Percentiles rank a stretch among this genome's conserved stretches.
Conservation (phyloP, 352 stramenopile species). For the Phytopythium helicoides region DNA sequence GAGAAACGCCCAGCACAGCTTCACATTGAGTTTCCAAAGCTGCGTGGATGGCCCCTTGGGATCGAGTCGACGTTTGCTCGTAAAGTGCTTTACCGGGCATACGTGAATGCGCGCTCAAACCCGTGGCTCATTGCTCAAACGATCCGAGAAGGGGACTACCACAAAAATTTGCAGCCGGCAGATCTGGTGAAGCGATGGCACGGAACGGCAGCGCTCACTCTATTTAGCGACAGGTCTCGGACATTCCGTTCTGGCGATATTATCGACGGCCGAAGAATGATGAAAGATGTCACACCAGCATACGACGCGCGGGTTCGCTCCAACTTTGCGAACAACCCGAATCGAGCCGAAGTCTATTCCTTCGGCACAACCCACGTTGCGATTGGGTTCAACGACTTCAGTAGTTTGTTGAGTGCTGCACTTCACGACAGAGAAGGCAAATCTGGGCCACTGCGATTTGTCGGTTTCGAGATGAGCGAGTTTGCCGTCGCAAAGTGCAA, state of each 20-base stretch:
- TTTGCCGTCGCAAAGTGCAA: slow-evolving; percentile 24
- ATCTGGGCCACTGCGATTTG: slow-evolving; percentile 13
- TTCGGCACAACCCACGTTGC: slow-evolving; percentile 27
- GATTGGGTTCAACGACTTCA: slow-evolving; percentile 30
- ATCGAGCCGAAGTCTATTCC: slow-evolving; percentile 17
- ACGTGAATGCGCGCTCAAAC: slow-evolving; percentile 10
- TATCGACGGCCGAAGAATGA: slow-evolving; percentile 7
- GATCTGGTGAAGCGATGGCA: slow-evolving; percentile 22
- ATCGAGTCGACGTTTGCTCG: slow-evolving; percentile 12
- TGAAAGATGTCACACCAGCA: neutral
- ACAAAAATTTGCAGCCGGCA: neutral
- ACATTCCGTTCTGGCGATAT: slow-evolving; percentile 13
- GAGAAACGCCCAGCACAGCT: slow-evolving; percentile 10
- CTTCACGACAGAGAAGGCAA: slow-evolving; percentile 8
- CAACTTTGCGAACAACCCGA: slow-evolving; percentile 24
- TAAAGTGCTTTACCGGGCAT: slow-evolving; percentile 19
- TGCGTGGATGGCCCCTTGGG: slow-evolving; percentile 19
- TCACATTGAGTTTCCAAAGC: slow-evolving; percentile 16
- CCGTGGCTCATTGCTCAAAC: slow-evolving; percentile 12
- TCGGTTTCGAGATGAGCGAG: slow-evolving; percentile 27
- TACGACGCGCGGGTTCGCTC: slow-evolving; percentile 24
- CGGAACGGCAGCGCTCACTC: slow-evolving; percentile 11
- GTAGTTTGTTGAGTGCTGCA: slow-evolving; percentile 12
- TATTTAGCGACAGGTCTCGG: slow-evolving; percentile 1
- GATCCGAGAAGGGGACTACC: slow-evolving; percentile 13